Evolutionary conservation across 768 basidiomycete species (phyloP), one percentile per base, ranked within the genome.

Genomic region (Rhodotorula graminis): DNA sequence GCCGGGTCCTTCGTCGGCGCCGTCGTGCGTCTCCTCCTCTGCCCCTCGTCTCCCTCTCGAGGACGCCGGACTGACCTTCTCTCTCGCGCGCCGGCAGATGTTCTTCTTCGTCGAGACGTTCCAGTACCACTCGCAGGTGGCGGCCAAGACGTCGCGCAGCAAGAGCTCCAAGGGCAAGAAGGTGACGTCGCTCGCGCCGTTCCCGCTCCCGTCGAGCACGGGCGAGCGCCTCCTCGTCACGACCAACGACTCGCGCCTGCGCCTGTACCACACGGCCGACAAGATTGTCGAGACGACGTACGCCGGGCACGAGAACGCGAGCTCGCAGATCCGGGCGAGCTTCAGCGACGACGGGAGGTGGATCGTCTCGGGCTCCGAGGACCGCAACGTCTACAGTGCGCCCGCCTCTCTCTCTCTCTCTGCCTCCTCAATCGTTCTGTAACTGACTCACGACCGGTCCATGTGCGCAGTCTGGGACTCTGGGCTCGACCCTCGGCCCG

Each of bases 81-180:
- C 46, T 25, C 33, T 18, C 9, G n/a, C n/a, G n/a, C n/a, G n/a
- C 3, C 37, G 9, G 19, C 67, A 76, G 75, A 66, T 74, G 55
- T 77, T 78, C 67, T 77, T 76, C 59, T 69, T 74, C 12, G 73
- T 75, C 60, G 64, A 66, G 23, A 74, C 72, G 25, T 70, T 78
- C 65, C 52, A 53, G 29, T 77, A 61, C 46, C 62, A 72, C 60
- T 37, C 69, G 61, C 58, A 62, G 23, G 67, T 78, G 53, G 60
- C 69, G 16, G 71, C 77, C 42, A 69, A 64, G 31, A 70, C 67
- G 15, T 70, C 71, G 7, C 71, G 77, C 27, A 76, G 79, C 37
- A 77, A 80, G 68, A 75, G 79, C 56, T 53, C 69, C 18, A 77
- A 77, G 57, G 79, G 79, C 29, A 71, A 74, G 65, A 80, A 80